A percentile compares a stretch with the other conserved stretches of the same genome.
phyloP scores from a whole-genome alignment of 495 filamentous ascomycete species.

The Cudoniella acicularis region DNA sequence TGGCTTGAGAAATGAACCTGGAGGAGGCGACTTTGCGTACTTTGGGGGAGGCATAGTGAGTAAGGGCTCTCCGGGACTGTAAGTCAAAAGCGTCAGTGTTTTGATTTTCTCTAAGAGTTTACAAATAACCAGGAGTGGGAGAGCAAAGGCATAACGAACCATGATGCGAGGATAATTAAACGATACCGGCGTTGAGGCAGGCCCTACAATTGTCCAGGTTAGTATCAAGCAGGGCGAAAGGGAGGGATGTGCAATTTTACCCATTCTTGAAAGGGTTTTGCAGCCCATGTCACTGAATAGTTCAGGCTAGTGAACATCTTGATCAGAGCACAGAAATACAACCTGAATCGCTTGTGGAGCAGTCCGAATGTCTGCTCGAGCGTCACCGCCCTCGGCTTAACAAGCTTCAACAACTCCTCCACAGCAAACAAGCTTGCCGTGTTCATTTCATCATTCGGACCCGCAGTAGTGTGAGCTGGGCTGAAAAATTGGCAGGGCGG shows the following conservation, averaged over 20 bases:
- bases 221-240: background rate
- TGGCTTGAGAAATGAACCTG: conserved; percentile 24
- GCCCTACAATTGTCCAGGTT: conserved; percentile 44
- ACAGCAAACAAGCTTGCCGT: conserved; percentile 66
- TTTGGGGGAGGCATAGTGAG: conserved; percentile 67
- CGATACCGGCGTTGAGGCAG: conserved; percentile 58
- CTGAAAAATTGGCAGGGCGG: conserved; percentile 86
- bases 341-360: conserved; percentile 27
- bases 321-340: conserved; percentile 59
- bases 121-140: too few relatives aligned
- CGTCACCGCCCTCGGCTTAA: conserved; percentile 69
- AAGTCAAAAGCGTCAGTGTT: too few relatives aligned
- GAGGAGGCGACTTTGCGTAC: conserved; percentile 43
- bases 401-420: conserved; percentile 50
- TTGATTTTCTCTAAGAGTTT: too few relatives aligned
- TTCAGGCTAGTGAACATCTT: conserved; percentile 58
- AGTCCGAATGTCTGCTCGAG: conserved; percentile 81
- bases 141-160: conserved; percentile 41
- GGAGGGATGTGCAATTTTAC: conserved; percentile 8
- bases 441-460: conserved; percentile 69
- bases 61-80: conserved; percentile 68
- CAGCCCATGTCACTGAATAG: conserved; percentile 62
- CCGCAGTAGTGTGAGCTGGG: conserved; percentile 63
- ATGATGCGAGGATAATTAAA: conserved; percentile 74
- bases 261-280: conserved; percentile 39